These are phyloP conservation scores for Trichoderma reesei DNA, from an alignment of 495 filamentous ascomycete species.

Conservation along the genomic window DNA sequence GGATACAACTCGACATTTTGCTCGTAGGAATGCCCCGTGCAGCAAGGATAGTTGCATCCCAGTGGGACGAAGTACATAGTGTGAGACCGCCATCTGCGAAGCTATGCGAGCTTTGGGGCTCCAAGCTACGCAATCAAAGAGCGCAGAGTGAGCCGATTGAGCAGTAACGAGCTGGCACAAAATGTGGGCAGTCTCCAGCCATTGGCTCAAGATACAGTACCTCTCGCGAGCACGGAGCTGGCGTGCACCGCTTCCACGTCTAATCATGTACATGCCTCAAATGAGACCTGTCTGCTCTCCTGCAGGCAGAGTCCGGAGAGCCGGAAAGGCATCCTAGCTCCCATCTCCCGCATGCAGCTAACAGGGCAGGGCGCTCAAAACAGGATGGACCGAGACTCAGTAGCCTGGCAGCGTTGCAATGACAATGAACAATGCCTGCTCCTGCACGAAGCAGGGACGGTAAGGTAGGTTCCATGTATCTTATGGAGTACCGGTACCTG, in stretches of 20 bases:
- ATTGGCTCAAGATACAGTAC: not conserved
- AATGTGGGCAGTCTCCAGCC: not conserved
- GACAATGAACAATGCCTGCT: too few relatives aligned
- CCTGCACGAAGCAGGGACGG: too few relatives aligned
- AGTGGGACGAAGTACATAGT: not conserved
- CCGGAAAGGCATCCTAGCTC: slow-evolving; percentile 5
- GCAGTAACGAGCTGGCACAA: not conserved
- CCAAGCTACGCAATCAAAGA: too few relatives aligned
- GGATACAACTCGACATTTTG: too few relatives aligned
- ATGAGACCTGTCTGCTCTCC: not conserved
- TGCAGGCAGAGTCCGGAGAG: slow-evolving; percentile 5
- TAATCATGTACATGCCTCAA: slow-evolving; percentile 1
- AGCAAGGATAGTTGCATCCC: too few relatives aligned
- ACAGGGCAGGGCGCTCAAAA: not conserved
- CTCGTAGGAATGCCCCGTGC: too few relatives aligned
- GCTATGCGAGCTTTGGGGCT: not conserved
- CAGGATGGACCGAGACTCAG: not conserved
- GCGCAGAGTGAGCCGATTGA: too few relatives aligned
- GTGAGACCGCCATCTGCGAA: slow-evolving; percentile 4
- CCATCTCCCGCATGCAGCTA: slow-evolving; percentile 7
- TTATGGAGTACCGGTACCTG: not conserved
- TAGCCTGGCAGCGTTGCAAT: not conserved
- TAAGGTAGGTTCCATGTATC: too few relatives aligned
- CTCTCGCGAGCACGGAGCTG: not conserved
- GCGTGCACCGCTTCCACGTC: not conserved